Evolutionary conservation across 2,329 filamentous ascomycete genomes (phyloP).

Genomic region (Penicillium vulpinum): DNA sequence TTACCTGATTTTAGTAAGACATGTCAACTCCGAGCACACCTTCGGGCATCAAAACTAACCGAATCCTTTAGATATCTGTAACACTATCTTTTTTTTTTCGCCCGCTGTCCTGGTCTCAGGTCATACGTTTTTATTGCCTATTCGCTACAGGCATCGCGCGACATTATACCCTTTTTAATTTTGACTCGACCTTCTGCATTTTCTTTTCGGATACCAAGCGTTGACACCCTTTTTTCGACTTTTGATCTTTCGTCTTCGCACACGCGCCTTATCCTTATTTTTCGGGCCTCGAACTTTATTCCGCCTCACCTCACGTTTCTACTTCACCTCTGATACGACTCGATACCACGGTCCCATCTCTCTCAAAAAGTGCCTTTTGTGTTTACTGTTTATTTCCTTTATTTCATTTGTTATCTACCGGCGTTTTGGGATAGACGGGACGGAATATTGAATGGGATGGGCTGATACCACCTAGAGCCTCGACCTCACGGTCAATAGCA

Average conservation of each 20-base stretch:
- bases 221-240: conserved; percentile 21
- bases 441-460: conserved; percentile 36
- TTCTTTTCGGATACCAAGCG: conserved; percentile 29
- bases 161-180: conserved; percentile 33
- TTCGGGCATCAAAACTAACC: conserved; percentile 26
- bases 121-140: conserved; percentile 18
- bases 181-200: conserved; percentile 22
- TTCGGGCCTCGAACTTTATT: conserved; percentile 14
- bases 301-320: conserved; percentile 7
- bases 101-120: conserved; percentile 16
- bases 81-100: conserved; percentile 28
- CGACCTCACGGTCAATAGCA: conserved; percentile 40
- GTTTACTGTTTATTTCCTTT: conserved; percentile 17
- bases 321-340: conserved; percentile 12
- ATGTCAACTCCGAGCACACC: conserved; percentile 13
- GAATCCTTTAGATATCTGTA: conserved; percentile 31
- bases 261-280: conserved; percentile 10
- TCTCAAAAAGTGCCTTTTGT: conserved; percentile 26
- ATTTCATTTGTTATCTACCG: conserved; percentile 24
- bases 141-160: conserved; percentile 22
- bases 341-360: conserved; percentile 13
- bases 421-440: conserved; percentile 44
- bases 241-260: conserved; percentile 13
- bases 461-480: conserved; percentile 44
- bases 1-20: conserved; percentile 30